Base-by-base conservation (phyloP, 192 early-diverging fungal species). In the Entomortierella parvispora region DNA sequence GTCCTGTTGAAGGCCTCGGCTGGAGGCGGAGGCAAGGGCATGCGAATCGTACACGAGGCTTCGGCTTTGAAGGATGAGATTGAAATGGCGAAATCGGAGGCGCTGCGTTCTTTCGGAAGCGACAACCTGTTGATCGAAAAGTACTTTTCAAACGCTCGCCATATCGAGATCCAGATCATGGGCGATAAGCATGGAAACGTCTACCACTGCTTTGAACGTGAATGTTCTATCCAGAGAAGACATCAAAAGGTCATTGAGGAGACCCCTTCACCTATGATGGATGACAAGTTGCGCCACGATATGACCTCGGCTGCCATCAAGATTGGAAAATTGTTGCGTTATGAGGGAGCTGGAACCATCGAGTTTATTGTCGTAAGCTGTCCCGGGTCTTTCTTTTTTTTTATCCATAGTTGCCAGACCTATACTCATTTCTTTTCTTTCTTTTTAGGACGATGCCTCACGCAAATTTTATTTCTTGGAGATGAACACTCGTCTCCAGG, bases 211-310 rank as follows among this genome's bases (percentile, higher is more conserved):
- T 83, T 75, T 28, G 88, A 88, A 47, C 86, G 89, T 49, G 89
- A 90, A 62, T 90, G 89, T 61, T 87, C 86, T 20, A 80, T 90
- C 31, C 89, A 90, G 47, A 69, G 89, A 51, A 71, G 88, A 40
- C 88, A 90, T 66, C 89, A 90, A 71, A 90, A 90, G 58, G 82
- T 90, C 22, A 86, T 90, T 48, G 89, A 90, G 69, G 83, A 83
- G 37, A 82, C 85, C 17, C 86, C 86, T 20, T 84, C 84, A 18
- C 83, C 87, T n/a, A 72, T 79, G 49, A 68, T 88, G 53, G 74
- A 81, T 60, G 70, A 77, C 14, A 54, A 64, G 20, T 61, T 85
- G 1, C 82, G 85, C 25, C 52, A 82, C 23, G 72, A 68, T 0
- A 87, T 87, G 78, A 81, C 80, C 11, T 51, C 78, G 0, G 82